A percentile compares a stretch with the other conserved stretches of the same genome.
Conservation (phyloP, 73 alveolate species). For the Paramecium biaurelia region DNA sequence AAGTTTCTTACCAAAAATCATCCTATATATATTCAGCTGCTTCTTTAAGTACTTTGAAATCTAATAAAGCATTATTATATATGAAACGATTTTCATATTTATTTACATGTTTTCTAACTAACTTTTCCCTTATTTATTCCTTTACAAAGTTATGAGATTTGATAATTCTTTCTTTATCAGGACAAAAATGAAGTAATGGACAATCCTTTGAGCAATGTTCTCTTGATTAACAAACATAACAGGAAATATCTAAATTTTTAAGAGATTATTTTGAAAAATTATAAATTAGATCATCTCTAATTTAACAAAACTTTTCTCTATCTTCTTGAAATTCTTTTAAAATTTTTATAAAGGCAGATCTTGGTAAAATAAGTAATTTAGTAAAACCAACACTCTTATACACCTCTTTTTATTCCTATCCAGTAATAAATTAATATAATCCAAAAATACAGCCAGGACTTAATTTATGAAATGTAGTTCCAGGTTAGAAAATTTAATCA, state of each 20-base stretch:
- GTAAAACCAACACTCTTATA: slow-evolving; percentile 32
- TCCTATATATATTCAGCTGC: slow-evolving; percentile 18
- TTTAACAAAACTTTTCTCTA: slow-evolving; percentile 21
- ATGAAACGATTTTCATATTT: background rate
- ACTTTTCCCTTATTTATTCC: background rate
- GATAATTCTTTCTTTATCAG: slow-evolving; percentile 22
- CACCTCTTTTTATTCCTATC: background rate
- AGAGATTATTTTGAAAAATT: background rate
- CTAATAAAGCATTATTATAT: background rate
- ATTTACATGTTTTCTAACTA: background rate
- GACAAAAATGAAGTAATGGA: background rate
- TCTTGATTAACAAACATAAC: background rate
- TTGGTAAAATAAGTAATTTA: background rate
- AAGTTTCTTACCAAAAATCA: slow-evolving; percentile 34
- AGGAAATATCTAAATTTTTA: background rate
- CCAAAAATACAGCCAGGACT: background rate
- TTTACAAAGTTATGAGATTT: background rate
- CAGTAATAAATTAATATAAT: slow-evolving; percentile 16
- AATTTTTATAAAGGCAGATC: background rate
- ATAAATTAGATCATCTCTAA: background rate
- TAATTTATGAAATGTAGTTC: background rate
- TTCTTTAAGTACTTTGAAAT: background rate
- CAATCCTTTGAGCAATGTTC: background rate
- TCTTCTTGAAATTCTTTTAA: slow-evolving; percentile 21
- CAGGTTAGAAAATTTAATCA: background rate